These are phyloP conservation scores for Candida adriatica DNA, from an alignment of 805 yeast genomes.

Conservation along the genomic window DNA sequence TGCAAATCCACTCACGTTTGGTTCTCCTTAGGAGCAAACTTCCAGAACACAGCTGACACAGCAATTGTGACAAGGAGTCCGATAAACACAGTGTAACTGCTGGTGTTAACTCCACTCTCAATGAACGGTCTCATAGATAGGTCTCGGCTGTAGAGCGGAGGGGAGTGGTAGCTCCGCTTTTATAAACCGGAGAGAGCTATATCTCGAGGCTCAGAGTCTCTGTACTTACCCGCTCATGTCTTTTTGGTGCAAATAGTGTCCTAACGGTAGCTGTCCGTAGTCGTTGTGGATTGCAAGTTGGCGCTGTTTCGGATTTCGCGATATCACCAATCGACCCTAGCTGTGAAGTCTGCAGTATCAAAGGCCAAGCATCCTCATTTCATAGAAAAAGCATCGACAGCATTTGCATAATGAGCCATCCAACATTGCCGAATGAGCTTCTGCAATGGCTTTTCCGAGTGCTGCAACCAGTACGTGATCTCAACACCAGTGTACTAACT, in stretches of 20 bases:
- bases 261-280: no score
- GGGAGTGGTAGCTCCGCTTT: no score
- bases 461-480: constrained; percentile 36
- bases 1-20: constrained; percentile 36
- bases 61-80: constrained; percentile 23
- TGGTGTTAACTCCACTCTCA: no score
- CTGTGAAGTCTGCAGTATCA: background rate
- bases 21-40: constrained; percentile 77
- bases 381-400: background rate
- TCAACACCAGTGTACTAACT: background rate
- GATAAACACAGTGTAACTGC: constrained; percentile 10
- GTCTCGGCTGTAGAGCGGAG: no score
- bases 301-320: no score
- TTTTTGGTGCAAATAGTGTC: no score
- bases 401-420: constrained; percentile 6
- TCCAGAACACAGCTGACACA: constrained; percentile 69
- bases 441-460: constrained; percentile 55
- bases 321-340: no score
- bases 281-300: no score
- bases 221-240: no score
- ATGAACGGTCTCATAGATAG: no score
- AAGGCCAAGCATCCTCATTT: background rate
- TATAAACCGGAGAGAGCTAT: no score
- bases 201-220: no score
- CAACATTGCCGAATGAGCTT: constrained; percentile 23